phyloP scores from a whole-genome alignment of 31 red algal genomes.

The Endocladia muricata region DNA sequence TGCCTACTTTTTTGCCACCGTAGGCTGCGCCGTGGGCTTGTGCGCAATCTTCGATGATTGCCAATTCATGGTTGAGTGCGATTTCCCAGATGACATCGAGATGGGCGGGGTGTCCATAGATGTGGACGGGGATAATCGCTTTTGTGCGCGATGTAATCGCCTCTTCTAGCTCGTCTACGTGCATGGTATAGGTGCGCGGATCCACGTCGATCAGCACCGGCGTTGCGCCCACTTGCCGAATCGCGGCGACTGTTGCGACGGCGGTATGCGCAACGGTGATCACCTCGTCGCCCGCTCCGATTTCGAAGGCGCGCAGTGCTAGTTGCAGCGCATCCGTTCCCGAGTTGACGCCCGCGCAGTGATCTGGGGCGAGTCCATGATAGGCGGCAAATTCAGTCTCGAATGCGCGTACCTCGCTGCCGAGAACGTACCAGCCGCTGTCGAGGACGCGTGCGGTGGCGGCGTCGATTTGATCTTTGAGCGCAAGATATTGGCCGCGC shows the following conservation, averaged over 20 bases:
- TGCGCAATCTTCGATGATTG: conserved; percentile 80
- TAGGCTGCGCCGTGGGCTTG: conserved; percentile 71
- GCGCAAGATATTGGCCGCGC: too few species aligned
- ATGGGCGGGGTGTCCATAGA: conserved; percentile 74
- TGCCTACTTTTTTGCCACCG: conserved; percentile 26
- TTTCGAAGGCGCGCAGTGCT: conserved; percentile 58
- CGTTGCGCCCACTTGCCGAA: conserved; percentile 66
- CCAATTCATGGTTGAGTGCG: conserved; percentile 35
- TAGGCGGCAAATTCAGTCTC: too few species aligned
- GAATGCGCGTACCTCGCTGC: too few species aligned
- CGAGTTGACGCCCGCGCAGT: conserved; percentile 56
- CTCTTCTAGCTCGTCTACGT: background rate
- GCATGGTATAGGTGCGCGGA: conserved; percentile 59
- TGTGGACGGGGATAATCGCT: conserved; percentile 74
- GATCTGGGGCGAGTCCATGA: too few species aligned
- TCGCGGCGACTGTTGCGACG: conserved; percentile 62
- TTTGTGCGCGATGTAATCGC: conserved; percentile 28
- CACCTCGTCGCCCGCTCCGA: conserved; percentile 66
- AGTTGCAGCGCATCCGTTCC: conserved; percentile 81
- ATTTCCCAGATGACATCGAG: too few species aligned
- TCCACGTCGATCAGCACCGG: conserved; percentile 73
- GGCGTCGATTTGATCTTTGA: too few species aligned
- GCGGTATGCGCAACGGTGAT: conserved; percentile 73
- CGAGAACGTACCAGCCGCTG: too few species aligned
- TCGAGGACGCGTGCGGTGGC: too few species aligned